Conservation (phyloP, 495 filamentous ascomycete species). For the Penicillium riverlandense region DNA sequence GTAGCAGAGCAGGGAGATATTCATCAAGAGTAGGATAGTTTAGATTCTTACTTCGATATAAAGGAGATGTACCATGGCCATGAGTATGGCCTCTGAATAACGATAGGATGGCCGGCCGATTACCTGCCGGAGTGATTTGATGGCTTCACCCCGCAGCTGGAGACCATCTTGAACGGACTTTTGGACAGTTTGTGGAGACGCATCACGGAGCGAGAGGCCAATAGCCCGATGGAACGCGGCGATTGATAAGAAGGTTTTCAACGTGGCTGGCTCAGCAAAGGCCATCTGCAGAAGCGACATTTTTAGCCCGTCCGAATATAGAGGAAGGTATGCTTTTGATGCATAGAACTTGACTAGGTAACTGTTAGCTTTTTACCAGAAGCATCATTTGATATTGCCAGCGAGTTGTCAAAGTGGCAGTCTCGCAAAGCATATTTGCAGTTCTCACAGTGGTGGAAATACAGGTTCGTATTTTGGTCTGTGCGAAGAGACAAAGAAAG, state of each 20-base stretch:
- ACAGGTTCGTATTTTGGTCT: slow-evolving; percentile 4
- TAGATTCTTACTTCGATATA: slow-evolving; percentile 1
- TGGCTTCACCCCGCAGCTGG: slow-evolving; percentile 1
- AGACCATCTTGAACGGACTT: slow-evolving; percentile 4
- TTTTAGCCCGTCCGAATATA: slow-evolving; percentile 1
- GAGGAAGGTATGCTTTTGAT: slow-evolving; percentile 4
- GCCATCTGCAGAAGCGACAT: slow-evolving; percentile 4
- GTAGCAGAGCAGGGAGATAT: not conserved
- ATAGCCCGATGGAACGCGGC: slow-evolving; percentile 2
- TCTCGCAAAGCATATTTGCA: not conserved
- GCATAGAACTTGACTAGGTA: slow-evolving; percentile 3
- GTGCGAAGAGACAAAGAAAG: not conserved
- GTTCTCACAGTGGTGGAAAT: slow-evolving; percentile 7
- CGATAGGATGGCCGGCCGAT: not conserved
- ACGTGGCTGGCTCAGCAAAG: slow-evolving; percentile 2
- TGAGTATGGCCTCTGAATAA: not conserved
- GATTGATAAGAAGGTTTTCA: slow-evolving; percentile 5
- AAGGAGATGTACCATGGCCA: slow-evolving; percentile 4
- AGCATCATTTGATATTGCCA: not conserved
- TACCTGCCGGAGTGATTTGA: slow-evolving; percentile 3
- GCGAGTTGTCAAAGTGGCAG: not conserved
- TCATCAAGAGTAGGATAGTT: not conserved
- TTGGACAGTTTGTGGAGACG: not conserved
- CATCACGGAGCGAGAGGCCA: not conserved
- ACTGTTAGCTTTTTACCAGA: not conserved